A percentile compares a stretch with the other conserved stretches of the same genome.
Evolutionary conservation across 208 protist species (phyloP).

Genomic region (Dictyostelium gargantuum): DNA sequence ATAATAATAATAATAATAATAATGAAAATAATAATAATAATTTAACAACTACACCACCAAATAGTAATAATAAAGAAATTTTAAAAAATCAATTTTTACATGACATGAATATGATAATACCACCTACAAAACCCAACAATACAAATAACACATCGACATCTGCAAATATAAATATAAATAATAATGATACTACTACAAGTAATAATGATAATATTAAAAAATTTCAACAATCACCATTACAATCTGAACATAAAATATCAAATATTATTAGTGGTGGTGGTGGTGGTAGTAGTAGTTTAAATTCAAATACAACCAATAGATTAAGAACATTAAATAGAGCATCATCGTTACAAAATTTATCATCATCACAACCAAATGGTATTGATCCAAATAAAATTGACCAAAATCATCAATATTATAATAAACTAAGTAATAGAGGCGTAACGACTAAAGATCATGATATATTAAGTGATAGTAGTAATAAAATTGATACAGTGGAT

Average conservation of each 20-base stretch:
- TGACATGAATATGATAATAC: neutral
- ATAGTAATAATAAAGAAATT: no score
- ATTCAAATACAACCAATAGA: neutral
- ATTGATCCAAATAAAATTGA: neutral
- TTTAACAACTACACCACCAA: no score
- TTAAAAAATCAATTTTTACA: neutral
- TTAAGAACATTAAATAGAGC: conserved; percentile 53
- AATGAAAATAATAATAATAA: no score
- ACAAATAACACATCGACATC: neutral
- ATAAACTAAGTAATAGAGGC: no score
- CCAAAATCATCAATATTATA: neutral
- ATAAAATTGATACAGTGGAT: neutral
- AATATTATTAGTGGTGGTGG: no score
- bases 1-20: no score
- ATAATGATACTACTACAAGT: no score
- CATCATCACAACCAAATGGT: neutral
- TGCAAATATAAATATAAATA: no score
- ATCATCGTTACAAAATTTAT: conserved; percentile 56
- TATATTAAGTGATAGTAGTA: no score
- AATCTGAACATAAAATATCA: neutral
- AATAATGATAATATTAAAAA: neutral
- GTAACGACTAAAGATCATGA: neutral
- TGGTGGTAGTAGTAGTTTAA: no score
- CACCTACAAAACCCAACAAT: neutral
- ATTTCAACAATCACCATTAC: neutral